phyloP scores from a whole-genome alignment of 805 yeast species.

The Suhomyces pyralidae region DNA sequence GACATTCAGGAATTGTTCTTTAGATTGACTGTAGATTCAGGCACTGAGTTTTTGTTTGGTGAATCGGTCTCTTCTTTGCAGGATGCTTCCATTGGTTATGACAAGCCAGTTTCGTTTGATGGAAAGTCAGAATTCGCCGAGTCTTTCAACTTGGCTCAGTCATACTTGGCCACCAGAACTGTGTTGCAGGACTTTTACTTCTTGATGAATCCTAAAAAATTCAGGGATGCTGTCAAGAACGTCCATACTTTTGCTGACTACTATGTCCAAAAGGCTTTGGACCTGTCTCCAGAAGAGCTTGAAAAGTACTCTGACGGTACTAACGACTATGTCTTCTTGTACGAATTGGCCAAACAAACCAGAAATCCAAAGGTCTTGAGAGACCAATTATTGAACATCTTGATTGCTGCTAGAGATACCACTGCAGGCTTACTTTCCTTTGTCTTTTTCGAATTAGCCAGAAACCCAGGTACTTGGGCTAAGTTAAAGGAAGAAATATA shows the following conservation, averaged over 20 bases:
- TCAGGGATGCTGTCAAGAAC: slow-evolving; percentile 14
- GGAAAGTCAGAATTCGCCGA: slow-evolving; percentile 34
- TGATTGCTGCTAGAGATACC: slow-evolving; percentile 55
- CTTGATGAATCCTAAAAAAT: slow-evolving; percentile 15
- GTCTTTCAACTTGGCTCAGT: slow-evolving; percentile 34
- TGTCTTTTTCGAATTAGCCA: slow-evolving; percentile 43
- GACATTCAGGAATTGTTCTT: slow-evolving; percentile 40
- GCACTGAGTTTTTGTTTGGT: slow-evolving; percentile 43
- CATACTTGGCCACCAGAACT: slow-evolving; percentile 24
- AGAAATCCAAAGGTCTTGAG: slow-evolving; percentile 45
- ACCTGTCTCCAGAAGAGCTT: slow-evolving; percentile 27
- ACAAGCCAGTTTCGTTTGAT: slow-evolving; percentile 17
- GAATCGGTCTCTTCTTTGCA: slow-evolving; percentile 32
- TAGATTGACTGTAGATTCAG: slow-evolving; percentile 39
- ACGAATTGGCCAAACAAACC: slow-evolving; percentile 48
- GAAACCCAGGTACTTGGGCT: slow-evolving; percentile 37
- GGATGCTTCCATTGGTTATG: slow-evolving; percentile 14
- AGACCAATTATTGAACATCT: slow-evolving; percentile 49
- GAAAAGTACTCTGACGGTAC: slow-evolving; percentile 32
- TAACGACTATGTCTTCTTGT: slow-evolving; percentile 46
- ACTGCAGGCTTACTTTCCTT: slow-evolving; percentile 52
- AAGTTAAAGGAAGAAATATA: slow-evolving; percentile 38
- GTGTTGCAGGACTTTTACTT: slow-evolving; percentile 16
- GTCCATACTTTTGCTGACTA: slow-evolving; percentile 35
- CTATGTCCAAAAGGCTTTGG: slow-evolving; percentile 39